Evolutionary conservation across 2,329 filamentous ascomycete species (phyloP).

Genomic region (Conoideocrella luteorostrata): DNA sequence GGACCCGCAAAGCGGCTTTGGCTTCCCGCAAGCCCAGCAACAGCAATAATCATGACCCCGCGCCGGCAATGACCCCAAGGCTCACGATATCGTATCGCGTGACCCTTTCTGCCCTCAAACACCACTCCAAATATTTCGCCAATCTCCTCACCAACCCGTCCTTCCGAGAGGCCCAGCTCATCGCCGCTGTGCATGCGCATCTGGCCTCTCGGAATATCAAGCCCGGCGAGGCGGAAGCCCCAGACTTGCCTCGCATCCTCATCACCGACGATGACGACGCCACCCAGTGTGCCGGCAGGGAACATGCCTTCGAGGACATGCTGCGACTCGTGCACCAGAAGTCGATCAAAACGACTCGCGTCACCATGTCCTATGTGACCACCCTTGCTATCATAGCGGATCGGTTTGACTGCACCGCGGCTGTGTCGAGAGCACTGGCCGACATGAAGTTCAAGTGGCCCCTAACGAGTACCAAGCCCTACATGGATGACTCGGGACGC

Average conservation of each 20-base stretch:
- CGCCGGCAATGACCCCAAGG: slow-evolving; percentile 25
- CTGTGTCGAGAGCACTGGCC: slow-evolving; percentile 47
- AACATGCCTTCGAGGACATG: slow-evolving; percentile 60
- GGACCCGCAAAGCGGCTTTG: slow-evolving; percentile 33
- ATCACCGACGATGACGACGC: slow-evolving; percentile 66
- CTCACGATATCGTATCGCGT: slow-evolving; percentile 52
- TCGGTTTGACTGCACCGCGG: slow-evolving; percentile 59
- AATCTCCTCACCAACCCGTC: slow-evolving; percentile 57
- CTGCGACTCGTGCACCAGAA: slow-evolving; percentile 58
- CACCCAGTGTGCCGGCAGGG: slow-evolving; percentile 53
- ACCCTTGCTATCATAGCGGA: slow-evolving; percentile 67
- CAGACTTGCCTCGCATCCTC: slow-evolving; percentile 54
- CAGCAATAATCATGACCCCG: slow-evolving; percentile 9
- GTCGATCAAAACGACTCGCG: slow-evolving; percentile 29
- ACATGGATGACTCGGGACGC: slow-evolving; percentile 29
- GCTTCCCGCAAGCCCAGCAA: slow-evolving; percentile 22
- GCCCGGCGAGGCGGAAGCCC: slow-evolving; percentile 40
- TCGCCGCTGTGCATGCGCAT: slow-evolving; percentile 44
- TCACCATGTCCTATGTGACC: slow-evolving; percentile 55
- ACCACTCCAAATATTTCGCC: slow-evolving; percentile 63
- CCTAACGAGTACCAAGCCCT: slow-evolving; percentile 32
- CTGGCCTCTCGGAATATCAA: slow-evolving; percentile 42
- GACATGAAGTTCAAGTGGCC: slow-evolving; percentile 51
- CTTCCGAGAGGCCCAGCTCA: slow-evolving; percentile 55
- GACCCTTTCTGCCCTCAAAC: slow-evolving; percentile 47